These are phyloP conservation scores for Parasarocladium wereldwijsianum DNA, from an alignment of 2,329 filamentous ascomycete species.

Conservation along the genomic window DNA sequence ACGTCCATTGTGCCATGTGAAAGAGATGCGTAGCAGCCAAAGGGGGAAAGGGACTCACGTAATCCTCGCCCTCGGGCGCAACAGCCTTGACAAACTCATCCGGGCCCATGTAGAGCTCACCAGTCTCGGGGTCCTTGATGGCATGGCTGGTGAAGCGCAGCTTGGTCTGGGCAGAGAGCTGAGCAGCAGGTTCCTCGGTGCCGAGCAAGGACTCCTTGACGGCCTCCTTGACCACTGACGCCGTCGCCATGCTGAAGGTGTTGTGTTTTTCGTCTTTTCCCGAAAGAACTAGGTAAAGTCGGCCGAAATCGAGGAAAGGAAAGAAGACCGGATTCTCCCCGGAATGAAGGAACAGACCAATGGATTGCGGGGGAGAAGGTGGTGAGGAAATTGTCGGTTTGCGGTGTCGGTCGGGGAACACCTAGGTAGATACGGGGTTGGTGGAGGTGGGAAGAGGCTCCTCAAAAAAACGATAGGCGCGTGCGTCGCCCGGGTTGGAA, in stretches of 20 bases:
- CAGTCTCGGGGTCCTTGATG: slow-evolving; percentile 56
- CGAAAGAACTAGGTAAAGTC: too few relatives aligned
- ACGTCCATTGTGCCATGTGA: slow-evolving; percentile 5
- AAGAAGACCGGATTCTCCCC: too few relatives aligned
- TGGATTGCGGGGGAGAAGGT: too few relatives aligned
- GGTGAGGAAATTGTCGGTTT: too few relatives aligned
- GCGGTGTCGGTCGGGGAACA: too few relatives aligned
- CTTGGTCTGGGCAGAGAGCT: slow-evolving; percentile 62
- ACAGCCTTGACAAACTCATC: slow-evolving; percentile 87
- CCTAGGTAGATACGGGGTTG: too few relatives aligned
- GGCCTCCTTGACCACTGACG: slow-evolving; percentile 44
- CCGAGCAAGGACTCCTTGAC: slow-evolving; percentile 74
- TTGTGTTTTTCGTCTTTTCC: too few relatives aligned
- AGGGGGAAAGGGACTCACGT: slow-evolving; percentile 49
- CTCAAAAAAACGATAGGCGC: too few relatives aligned
- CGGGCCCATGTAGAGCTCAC: slow-evolving; percentile 65
- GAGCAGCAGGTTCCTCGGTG: slow-evolving; percentile 31
- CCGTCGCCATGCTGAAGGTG: slow-evolving; percentile 18
- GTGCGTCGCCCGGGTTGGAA: too few relatives aligned
- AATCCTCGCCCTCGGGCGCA: slow-evolving; percentile 76
- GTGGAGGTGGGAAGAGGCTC: too few relatives aligned
- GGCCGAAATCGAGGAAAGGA: too few relatives aligned
- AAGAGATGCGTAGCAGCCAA: not conserved
- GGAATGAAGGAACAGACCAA: too few relatives aligned
- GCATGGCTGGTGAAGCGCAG: slow-evolving; percentile 66